phyloP scores from a whole-genome alignment of 164 flowering plant species.

The Tetracentron sinense region DNA sequence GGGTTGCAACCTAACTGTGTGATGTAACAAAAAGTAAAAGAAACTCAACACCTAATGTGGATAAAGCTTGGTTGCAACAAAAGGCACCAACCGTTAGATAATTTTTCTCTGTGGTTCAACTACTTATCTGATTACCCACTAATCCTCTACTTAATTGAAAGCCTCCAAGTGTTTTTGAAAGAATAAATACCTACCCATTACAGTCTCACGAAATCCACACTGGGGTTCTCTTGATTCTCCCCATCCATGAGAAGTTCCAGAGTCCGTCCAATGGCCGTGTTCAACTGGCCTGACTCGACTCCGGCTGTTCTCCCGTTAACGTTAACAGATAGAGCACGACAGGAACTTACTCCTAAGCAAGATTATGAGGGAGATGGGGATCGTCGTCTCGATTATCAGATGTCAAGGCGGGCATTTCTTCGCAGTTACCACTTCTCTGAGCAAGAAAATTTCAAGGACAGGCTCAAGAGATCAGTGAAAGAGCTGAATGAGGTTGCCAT shows the following conservation, averaged over 20 bases:
- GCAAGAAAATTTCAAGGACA: slow-evolving; percentile 18
- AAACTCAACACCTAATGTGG: too few relatives aligned
- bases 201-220: background rate
- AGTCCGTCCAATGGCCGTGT: slow-evolving; percentile 19
- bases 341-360: background rate
- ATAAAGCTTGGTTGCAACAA: slow-evolving; percentile 24
- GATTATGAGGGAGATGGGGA: background rate
- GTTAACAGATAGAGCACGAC: background rate
- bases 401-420: slow-evolving; percentile 32
- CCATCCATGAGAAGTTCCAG: slow-evolving; percentile 19
- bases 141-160: background rate
- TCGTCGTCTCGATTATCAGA: slow-evolving; percentile 15
- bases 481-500: slow-evolving; percentile 15
- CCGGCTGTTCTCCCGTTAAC: background rate
- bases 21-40: too few relatives aligned
- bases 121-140: too few relatives aligned
- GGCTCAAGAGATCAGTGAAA: slow-evolving; percentile 22
- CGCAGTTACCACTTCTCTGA: slow-evolving; percentile 31
- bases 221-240: too few relatives aligned
- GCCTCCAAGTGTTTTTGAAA: background rate
- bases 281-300: slow-evolving; percentile 9
- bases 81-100: slow-evolving; percentile 17
- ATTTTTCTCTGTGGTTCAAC: slow-evolving; percentile 20
- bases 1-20: too few relatives aligned
- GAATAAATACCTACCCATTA: background rate